Percentiles rank a stretch among this genome's conserved stretches.
These are phyloP conservation scores for Chenopodium formosanum DNA, from an alignment of 148 eudicot genomes.

Conservation along the genomic window DNA sequence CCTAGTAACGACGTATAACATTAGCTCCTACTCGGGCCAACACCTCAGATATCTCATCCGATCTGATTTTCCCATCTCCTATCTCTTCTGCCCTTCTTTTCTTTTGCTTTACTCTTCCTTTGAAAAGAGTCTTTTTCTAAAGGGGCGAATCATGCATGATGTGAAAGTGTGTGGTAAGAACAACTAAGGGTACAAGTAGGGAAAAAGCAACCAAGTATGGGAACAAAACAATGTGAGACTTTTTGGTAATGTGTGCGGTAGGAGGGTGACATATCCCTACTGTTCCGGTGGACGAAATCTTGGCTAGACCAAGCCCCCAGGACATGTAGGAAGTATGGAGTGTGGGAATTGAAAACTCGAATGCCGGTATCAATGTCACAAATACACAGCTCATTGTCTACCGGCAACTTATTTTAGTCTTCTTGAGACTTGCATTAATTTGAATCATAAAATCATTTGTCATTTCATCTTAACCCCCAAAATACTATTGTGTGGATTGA, in stretches of 20 bases:
- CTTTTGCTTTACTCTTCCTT: not conserved
- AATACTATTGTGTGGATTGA: no score
- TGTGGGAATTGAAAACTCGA: not conserved
- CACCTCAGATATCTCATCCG: not conserved
- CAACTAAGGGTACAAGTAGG: not conserved
- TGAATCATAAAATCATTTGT: not conserved
- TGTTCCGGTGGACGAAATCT: constrained; percentile 11
- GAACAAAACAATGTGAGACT: constrained; percentile 13
- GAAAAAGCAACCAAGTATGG: not conserved
- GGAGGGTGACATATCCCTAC: constrained; percentile 17
- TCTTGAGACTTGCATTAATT: not conserved
- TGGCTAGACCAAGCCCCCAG: not conserved
- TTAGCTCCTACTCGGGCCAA: not conserved
- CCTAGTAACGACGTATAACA: not conserved
- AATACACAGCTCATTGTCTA: not conserved
- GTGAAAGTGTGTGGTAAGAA: not conserved
- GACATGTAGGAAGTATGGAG: not conserved
- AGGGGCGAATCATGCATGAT: not conserved
- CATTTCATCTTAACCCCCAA: no score
- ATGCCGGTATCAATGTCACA: not conserved
- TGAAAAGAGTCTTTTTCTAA: not conserved
- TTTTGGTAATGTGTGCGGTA: constrained; percentile 12
- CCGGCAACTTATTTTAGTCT: not conserved
- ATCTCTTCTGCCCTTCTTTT: not conserved
- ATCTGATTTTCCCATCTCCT: not conserved